These are phyloP conservation scores for Solanum rostratum DNA, from an alignment of 257 asterid species.

Conservation along the genomic window DNA sequence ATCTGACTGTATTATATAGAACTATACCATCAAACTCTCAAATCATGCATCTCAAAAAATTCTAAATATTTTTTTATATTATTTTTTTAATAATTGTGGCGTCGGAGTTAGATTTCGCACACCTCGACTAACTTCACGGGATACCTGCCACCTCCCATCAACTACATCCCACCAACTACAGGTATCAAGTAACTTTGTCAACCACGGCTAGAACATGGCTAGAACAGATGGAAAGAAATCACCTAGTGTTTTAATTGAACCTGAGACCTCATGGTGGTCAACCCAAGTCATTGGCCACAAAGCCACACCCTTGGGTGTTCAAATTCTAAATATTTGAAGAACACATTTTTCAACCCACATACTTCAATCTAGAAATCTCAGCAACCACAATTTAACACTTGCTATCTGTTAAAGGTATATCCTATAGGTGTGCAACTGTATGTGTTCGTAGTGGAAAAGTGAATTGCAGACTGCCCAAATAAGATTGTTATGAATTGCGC, in stretches of 20 bases:
- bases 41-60: background rate
- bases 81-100: background rate
- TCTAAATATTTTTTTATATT: background rate
- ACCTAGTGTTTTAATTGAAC: background rate
- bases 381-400: background rate
- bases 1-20: slow-evolving; percentile 49
- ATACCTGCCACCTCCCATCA: background rate
- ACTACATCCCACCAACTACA: background rate
- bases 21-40: background rate
- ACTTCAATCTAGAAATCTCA: background rate
- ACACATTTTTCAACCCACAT: background rate
- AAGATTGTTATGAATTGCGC: background rate
- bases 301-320: background rate
- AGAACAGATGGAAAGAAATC: background rate
- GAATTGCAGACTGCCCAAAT: background rate
- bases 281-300: background rate
- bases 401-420: background rate
- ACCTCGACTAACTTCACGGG: background rate
- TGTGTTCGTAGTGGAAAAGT: background rate
- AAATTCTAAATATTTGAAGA: background rate
- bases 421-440: background rate
- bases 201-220: background rate
- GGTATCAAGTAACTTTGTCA: background rate
- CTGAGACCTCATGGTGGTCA: background rate
- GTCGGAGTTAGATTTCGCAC: background rate